A percentile compares a stretch with the other conserved stretches of the same genome.
phyloP scores from a whole-genome alignment of 139 green algal species.

The Bryopsis sp. region DNA sequence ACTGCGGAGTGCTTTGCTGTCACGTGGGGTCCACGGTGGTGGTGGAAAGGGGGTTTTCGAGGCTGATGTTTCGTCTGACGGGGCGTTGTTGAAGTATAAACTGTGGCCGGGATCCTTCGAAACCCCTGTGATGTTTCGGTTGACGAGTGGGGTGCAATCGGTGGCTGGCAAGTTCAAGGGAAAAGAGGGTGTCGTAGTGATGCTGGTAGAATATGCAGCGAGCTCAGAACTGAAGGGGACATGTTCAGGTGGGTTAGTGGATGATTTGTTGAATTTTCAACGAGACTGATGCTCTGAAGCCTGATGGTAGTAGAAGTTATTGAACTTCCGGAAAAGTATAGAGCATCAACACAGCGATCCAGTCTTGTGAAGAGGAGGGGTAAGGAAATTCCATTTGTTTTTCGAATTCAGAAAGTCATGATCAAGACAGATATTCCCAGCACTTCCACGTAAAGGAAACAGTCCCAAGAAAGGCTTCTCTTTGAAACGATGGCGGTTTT shows the following conservation, averaged over 20 bases:
- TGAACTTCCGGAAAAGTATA: not conserved
- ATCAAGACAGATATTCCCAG: no score
- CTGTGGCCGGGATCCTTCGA: not conserved
- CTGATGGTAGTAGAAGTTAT: not conserved
- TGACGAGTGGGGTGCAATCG: not conserved
- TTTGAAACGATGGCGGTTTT: no score
- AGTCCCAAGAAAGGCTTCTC: no score
- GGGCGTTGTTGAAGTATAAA: not conserved
- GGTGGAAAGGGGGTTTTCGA: no score
- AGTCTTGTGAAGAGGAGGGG: no score
- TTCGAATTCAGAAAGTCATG: no score
- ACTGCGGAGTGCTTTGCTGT: not conserved
- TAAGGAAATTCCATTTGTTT: no score
- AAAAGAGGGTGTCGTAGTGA: not conserved
- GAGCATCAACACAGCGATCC: slow-evolving; percentile 1
- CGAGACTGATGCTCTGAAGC: not conserved
- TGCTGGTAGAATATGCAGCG: not conserved
- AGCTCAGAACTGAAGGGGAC: not conserved
- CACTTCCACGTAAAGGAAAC: no score
- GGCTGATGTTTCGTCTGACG: not conserved
- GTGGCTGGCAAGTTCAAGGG: not conserved
- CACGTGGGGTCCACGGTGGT: no score
- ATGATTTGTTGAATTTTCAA: not conserved
- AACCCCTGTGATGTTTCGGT: not conserved
- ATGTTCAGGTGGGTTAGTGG: not conserved